Conservation (phyloP, 2,329 filamentous ascomycete species). For the Scopulariopsis brevicaulis region DNA sequence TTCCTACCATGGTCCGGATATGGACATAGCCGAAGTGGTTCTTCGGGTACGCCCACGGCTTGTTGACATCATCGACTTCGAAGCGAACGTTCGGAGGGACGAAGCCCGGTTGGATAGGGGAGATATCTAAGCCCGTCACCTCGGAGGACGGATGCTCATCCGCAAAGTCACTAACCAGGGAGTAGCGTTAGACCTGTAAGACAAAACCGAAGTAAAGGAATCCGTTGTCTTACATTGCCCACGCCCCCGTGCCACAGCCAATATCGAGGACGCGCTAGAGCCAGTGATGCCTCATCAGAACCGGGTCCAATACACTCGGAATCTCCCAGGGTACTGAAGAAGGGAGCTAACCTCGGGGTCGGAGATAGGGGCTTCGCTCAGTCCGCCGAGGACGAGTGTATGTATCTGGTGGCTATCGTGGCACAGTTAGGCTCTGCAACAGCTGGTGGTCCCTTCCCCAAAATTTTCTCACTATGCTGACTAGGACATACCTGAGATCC, state of each 20-base stretch:
- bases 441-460: neutral
- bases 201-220: neutral
- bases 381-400: conserved; percentile 27
- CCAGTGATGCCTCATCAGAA: neutral
- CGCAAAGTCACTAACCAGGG: conserved; percentile 23
- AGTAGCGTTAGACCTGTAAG: too few species aligned
- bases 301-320: neutral
- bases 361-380: conserved; percentile 32
- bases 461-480: neutral
- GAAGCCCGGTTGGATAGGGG: conserved; percentile 45
- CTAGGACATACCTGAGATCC: conserved; percentile 12
- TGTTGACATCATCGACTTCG: conserved; percentile 52
- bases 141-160: conserved; percentile 25
- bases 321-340: conserved; percentile 8
- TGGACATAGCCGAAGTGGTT: conserved; percentile 21
- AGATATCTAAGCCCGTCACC: conserved; percentile 40
- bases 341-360: neutral
- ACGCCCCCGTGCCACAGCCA: conserved; percentile 51
- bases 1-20: conserved; percentile 11
- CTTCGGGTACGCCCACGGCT: conserved; percentile 30
- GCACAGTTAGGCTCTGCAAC: neutral
- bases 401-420: conserved; percentile 33
- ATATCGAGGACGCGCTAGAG: conserved; percentile 38
- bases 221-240: conserved; percentile 17
- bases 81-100: conserved; percentile 53